These are phyloP conservation scores for Platanthera zijinensis DNA, from an alignment of 106 monocot genomes.

Conservation along the genomic window DNA sequence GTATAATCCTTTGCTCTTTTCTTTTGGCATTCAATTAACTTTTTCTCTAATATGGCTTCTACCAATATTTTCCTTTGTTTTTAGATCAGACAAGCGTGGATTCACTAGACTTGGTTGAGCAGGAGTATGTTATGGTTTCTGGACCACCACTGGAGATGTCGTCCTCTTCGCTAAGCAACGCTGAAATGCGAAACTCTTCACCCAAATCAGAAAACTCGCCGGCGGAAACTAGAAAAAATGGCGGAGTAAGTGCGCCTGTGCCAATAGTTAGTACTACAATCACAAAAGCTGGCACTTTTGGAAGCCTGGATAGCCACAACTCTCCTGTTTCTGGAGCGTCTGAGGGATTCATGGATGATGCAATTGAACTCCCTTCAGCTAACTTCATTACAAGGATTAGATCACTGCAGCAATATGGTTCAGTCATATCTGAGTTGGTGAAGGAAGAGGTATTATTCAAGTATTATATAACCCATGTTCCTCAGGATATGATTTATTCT, in stretches of 20 bases:
- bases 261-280: conserved; percentile 43
- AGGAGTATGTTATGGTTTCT: conserved; percentile 81
- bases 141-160: conserved; percentile 58
- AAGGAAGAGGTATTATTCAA: conserved; percentile 51
- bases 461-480: background rate
- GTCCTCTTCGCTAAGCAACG: conserved; percentile 47
- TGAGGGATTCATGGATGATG: conserved; percentile 75
- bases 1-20: conserved; percentile 6
- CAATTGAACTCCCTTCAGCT: conserved; percentile 62
- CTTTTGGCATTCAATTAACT: background rate
- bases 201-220: conserved; percentile 46
- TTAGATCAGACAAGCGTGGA: conserved; percentile 49
- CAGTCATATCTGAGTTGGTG: conserved; percentile 63
- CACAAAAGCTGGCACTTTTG: conserved; percentile 11
- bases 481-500: background rate
- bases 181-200: conserved; percentile 30
- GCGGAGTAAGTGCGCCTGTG: conserved; percentile 64
- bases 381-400: conserved; percentile 60
- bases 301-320: conserved; percentile 38
- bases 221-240: conserved; percentile 22
- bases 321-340: conserved; percentile 59
- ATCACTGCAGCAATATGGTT: conserved; percentile 73
- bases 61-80: conserved; percentile 8
- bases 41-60: background rate
- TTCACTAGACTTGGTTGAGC: conserved; percentile 80